phyloP scores from a whole-genome alignment of 805 yeast species.

The Yarrowia keelungensis region DNA sequence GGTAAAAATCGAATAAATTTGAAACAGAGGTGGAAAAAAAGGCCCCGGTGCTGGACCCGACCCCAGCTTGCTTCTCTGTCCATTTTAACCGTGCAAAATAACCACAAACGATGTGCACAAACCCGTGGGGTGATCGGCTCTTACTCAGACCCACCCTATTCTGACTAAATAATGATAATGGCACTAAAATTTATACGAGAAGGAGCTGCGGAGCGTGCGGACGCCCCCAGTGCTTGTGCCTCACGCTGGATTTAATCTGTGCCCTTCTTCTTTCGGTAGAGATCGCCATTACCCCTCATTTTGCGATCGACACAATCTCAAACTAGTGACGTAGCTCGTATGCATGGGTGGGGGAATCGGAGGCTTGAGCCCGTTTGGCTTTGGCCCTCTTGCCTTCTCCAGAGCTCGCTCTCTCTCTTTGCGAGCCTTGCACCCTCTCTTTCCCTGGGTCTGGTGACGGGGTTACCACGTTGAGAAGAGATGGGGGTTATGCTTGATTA shows the following conservation, averaged over 20 bases:
- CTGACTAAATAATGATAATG: neutral
- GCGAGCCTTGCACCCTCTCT: neutral
- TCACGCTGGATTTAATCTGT: neutral
- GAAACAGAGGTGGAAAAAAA: neutral
- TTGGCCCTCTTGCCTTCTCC: neutral
- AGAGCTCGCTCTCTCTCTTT: neutral
- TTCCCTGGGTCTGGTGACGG: neutral
- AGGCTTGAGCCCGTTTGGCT: neutral
- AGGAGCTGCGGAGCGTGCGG: neutral
- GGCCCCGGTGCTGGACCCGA: neutral
- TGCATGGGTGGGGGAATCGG: slow-evolving; percentile 12
- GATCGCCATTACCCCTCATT: slow-evolving; percentile 22
- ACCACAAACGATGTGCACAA: neutral
- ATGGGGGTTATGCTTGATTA: no score
- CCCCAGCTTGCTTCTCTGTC: no score
- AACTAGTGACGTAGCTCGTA: slow-evolving; percentile 32
- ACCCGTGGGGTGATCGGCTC: neutral
- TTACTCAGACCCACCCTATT: neutral
- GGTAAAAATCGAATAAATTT: no score
- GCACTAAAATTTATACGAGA: slow-evolving; percentile 13
- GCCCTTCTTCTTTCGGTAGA: neutral
- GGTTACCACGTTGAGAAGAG: no score
- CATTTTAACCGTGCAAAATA: neutral
- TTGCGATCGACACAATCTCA: slow-evolving; percentile 14
- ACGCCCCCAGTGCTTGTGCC: neutral